Percentiles rank a stretch among this genome's conserved stretches.
phyloP scores from a whole-genome alignment of 2,329 filamentous ascomycete genomes.

The Penicillium oxalicum region DNA sequence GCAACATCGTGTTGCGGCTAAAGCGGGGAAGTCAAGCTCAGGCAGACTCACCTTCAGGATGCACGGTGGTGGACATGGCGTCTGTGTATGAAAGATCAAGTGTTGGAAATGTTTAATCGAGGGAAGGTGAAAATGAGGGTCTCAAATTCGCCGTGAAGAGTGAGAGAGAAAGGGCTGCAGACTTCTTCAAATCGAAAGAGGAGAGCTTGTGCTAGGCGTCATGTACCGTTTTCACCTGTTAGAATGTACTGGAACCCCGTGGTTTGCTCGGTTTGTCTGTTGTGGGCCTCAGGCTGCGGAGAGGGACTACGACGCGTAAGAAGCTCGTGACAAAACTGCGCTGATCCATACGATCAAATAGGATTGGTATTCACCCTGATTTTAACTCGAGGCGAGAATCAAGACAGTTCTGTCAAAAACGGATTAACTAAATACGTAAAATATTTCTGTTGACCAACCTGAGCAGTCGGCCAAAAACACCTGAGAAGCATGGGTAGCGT shows the following conservation, averaged over 20 bases:
- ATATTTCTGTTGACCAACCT: no score
- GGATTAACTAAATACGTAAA: no score
- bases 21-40: constrained; percentile 28
- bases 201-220: constrained; percentile 17
- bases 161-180: constrained; percentile 10
- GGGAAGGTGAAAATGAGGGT: constrained; percentile 5
- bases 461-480: no score
- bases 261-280: constrained; percentile 33
- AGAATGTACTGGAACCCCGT: constrained; percentile 40
- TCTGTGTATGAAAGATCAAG: constrained; percentile 3
- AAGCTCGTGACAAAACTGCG: neutral
- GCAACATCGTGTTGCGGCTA: constrained; percentile 12
- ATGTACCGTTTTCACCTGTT: constrained; percentile 23
- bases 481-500: no score
- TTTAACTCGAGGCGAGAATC: no score
- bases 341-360: no score
- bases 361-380: no score
- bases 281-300: neutral
- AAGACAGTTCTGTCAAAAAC: no score
- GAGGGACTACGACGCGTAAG: neutral
- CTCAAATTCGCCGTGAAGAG: constrained; percentile 1
- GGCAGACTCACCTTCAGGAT: constrained; percentile 43
- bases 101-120: neutral
- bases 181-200: constrained; percentile 13
- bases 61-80: constrained; percentile 28